A percentile compares a stretch with the other conserved stretches of the same genome.
These are phyloP conservation scores for Paradendryphiella salina DNA, from an alignment of 2,329 filamentous ascomycete species.

Conservation along the genomic window DNA sequence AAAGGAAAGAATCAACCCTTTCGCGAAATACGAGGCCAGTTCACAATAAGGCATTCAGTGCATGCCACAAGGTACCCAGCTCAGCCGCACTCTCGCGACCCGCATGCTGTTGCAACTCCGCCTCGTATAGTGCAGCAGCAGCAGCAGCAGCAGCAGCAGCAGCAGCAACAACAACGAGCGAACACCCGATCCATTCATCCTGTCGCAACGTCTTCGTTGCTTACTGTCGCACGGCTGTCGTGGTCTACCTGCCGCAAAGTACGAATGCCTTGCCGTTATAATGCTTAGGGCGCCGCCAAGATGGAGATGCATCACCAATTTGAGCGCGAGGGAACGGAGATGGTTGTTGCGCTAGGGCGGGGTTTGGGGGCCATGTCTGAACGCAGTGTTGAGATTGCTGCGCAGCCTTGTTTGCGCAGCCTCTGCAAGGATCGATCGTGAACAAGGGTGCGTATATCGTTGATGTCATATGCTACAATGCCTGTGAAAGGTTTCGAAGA, in stretches of 20 bases:
- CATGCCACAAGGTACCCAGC: constrained; percentile 6
- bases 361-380: constrained; percentile 4
- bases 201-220: constrained; percentile 4
- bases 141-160: constrained; percentile 2
- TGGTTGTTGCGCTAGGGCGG: constrained; percentile 4
- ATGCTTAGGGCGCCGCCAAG: constrained; percentile 7
- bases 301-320: neutral
- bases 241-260: neutral
- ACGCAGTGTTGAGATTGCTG: neutral
- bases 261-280: constrained; percentile 2
- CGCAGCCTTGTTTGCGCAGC: constrained; percentile 9
- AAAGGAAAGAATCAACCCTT: neutral
- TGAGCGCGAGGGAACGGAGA: neutral
- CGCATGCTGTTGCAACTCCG: constrained; percentile 7
- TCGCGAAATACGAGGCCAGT: neutral
- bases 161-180: neutral
- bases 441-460: neutral
- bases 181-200: constrained; percentile 8
- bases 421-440: constrained; percentile 1
- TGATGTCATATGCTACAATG: neutral
- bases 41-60: constrained; percentile 2
- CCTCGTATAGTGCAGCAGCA: constrained; percentile 11
- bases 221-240: constrained; percentile 13
- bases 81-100: constrained; percentile 11
- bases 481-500: neutral